These are phyloP conservation scores for Ophiostoma tasmaniense DNA, from an alignment of 2,329 filamentous ascomycete genomes.

Conservation along the genomic window DNA sequence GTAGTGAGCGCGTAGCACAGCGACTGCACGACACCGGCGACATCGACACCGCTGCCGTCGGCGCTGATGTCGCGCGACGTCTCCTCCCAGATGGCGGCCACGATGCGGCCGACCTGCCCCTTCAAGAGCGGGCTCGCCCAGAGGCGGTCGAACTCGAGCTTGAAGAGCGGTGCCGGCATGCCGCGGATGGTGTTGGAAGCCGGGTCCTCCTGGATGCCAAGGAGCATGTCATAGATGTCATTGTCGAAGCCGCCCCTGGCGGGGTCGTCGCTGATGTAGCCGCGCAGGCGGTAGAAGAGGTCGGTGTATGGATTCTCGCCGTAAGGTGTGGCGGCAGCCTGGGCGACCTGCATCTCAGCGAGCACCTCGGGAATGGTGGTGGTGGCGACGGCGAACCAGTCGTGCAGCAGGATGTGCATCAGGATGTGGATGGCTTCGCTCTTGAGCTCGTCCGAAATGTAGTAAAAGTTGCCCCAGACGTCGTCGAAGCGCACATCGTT, in stretches of 20 bases:
- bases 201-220: neutral
- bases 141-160: neutral
- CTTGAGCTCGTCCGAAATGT: neutral
- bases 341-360: neutral
- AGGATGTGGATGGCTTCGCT: neutral
- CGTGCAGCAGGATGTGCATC: neutral
- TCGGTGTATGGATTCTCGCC: neutral
- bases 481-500: slow-evolving; percentile 3
- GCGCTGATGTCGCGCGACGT: neutral
- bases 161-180: neutral
- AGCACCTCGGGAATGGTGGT: neutral
- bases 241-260: neutral
- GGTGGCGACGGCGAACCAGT: neutral
- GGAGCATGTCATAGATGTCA: neutral
- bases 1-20: slow-evolving; percentile 3
- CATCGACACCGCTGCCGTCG: neutral
- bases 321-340: neutral
- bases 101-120: neutral
- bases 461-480: slow-evolving; percentile 7
- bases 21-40: neutral
- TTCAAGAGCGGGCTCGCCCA: neutral
- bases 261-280: neutral
- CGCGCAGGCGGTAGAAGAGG: neutral
- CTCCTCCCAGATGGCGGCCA: slow-evolving; percentile 5
- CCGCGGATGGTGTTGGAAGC: too few relatives aligned